These are phyloP conservation scores for Debaryomyces udenii DNA, from an alignment of 1,139 yeast genomes.

Conservation along the genomic window DNA sequence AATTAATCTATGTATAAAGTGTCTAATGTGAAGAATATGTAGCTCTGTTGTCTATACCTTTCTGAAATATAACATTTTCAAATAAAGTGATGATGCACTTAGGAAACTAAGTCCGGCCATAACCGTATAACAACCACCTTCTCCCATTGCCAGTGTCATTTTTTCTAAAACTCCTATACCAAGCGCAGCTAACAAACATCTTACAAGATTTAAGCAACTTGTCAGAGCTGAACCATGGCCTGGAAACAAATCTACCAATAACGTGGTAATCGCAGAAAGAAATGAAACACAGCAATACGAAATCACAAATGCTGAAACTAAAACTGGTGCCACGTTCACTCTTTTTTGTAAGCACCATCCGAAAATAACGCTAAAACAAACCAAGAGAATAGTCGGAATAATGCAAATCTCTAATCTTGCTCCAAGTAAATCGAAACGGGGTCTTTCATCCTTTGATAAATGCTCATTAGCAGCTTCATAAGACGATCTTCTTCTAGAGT, in stretches of 20 bases:
- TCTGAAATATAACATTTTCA: neutral
- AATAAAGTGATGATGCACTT: slow-evolving; percentile 1
- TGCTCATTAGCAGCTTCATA: slow-evolving; percentile 23
- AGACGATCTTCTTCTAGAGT: slow-evolving; percentile 20
- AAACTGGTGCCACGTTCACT: slow-evolving; percentile 30
- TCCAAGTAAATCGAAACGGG: slow-evolving; percentile 31
- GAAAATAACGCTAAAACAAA: slow-evolving; percentile 36
- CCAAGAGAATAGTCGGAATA: slow-evolving; percentile 26
- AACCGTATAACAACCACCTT: slow-evolving; percentile 43
- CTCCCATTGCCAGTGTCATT: slow-evolving; percentile 30
- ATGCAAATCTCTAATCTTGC: slow-evolving; percentile 33
- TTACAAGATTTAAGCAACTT: slow-evolving; percentile 39
- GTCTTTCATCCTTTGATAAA: slow-evolving; percentile 19
- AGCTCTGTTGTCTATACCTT: neutral
- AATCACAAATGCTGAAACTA: slow-evolving; percentile 34
- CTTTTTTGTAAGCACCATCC: slow-evolving; percentile 44
- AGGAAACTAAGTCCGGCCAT: slow-evolving; percentile 31
- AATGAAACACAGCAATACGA: slow-evolving; percentile 32
- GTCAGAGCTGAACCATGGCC: slow-evolving; percentile 37
- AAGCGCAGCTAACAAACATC: slow-evolving; percentile 42
- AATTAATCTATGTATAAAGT: no score
- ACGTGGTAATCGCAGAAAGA: slow-evolving; percentile 35
- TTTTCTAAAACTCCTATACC: slow-evolving; percentile 36
- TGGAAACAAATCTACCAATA: slow-evolving; percentile 43
- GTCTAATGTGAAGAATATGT: neutral